Evolutionary conservation across 371 early-diverging fungal species (phyloP).

Genomic region (Lichtheimia hyalospora): DNA sequence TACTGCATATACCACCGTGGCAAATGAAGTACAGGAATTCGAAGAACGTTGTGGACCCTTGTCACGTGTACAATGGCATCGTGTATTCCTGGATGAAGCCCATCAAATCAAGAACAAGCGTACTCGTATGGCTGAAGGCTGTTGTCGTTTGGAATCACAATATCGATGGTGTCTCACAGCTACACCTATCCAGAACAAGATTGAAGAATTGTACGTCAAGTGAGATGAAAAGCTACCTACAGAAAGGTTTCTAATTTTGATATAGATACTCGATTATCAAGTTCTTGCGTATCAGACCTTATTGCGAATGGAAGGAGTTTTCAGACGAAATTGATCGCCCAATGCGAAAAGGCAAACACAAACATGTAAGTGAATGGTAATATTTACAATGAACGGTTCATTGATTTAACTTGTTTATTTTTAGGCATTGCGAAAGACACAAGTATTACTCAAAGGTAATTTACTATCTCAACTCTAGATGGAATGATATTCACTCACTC

Average conservation of each 20-base stretch:
- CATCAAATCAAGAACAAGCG: conserved; percentile 80
- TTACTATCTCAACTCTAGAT: not conserved
- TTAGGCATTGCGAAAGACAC: conserved; percentile 43
- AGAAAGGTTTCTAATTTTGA: not conserved
- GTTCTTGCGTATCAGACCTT: conserved; percentile 74
- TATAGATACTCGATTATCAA: conserved; percentile 64
- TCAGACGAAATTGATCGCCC: conserved; percentile 51
- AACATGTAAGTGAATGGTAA: not conserved
- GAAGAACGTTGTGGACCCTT: conserved; percentile 16
- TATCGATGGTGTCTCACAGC: conserved; percentile 85
- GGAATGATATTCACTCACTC: not conserved
- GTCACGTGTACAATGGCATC: conserved; percentile 35
- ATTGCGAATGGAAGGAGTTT: conserved; percentile 58
- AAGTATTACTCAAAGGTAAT: conserved; percentile 30
- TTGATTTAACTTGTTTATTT: not conserved
- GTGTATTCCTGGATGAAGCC: conserved; percentile 87
- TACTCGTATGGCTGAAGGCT: conserved; percentile 62
- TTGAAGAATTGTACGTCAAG: conserved; percentile 73
- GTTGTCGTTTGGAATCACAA: conserved; percentile 54
- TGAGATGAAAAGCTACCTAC: not conserved
- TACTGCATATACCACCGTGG: conserved; percentile 34
- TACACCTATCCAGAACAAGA: conserved; percentile 82
- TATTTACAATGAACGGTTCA: not conserved
- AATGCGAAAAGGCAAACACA: not conserved
- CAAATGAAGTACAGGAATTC: conserved; percentile 9